These are phyloP conservation scores for Lasiosphaeriaceae sp. DNA, from an alignment of 495 filamentous ascomycete genomes.

Conservation along the genomic window DNA sequence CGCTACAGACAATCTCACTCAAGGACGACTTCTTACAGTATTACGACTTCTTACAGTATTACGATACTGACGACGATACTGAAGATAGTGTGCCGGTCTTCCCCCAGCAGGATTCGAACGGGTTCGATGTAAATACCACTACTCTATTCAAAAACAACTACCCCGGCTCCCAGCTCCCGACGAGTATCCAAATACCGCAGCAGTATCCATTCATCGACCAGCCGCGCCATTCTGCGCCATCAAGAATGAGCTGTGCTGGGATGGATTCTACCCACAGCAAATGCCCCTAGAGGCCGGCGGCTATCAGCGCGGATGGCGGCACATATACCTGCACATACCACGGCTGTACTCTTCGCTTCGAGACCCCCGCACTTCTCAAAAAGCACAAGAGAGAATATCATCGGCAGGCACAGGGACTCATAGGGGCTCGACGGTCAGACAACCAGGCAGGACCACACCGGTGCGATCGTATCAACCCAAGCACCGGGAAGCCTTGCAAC, in stretches of 20 bases:
- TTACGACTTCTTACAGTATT: conserved; percentile 79
- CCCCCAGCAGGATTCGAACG: conserved; percentile 41
- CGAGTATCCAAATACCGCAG: conserved; percentile 41
- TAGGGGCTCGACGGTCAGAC: conserved; percentile 16
- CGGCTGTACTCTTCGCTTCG: conserved; percentile 83
- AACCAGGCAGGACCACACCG: conserved; percentile 28
- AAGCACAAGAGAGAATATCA: conserved; percentile 95
- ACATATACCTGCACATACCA: conserved; percentile 96
- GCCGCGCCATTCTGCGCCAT: conserved; percentile 17
- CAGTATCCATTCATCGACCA: conserved; percentile 8
- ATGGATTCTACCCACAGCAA: conserved; percentile 20
- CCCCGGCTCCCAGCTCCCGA: conserved; percentile 33
- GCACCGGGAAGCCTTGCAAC: conserved; percentile 94
- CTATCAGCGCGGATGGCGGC: conserved; percentile 70
- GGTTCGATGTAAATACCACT: conserved; percentile 27
- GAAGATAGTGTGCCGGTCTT: conserved; percentile 69
- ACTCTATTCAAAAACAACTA: conserved; percentile 45
- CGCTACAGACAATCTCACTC: conserved; percentile 88
- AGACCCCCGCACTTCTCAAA: conserved; percentile 78
- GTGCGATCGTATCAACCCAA: conserved; percentile 85
- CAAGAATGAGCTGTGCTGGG: conserved; percentile 39
- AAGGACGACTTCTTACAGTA: no score
- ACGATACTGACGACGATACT: conserved; percentile 66
- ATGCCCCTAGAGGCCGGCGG: conserved; percentile 50
- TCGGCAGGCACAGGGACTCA: conserved; percentile 54